Evolutionary conservation across 768 basidiomycete species (phyloP).

Genomic region (Lactarius quietus): DNA sequence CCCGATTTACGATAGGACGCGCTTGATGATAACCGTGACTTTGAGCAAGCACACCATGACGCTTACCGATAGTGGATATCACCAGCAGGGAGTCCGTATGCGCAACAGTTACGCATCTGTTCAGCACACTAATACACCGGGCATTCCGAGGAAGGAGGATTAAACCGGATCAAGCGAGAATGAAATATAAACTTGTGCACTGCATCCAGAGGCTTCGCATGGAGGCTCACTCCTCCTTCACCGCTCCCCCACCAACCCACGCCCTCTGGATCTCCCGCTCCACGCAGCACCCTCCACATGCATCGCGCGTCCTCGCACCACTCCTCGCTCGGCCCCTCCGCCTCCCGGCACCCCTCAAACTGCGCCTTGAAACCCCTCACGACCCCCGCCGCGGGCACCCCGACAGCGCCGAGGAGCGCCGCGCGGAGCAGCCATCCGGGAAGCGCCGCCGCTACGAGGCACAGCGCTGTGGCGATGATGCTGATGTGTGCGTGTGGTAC

Average conservation of each 20-base stretch:
- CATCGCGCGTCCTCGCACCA: constrained; percentile 19
- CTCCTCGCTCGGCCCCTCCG: constrained; percentile 1
- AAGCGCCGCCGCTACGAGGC: not conserved
- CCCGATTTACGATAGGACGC: no score
- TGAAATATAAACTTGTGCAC: no score
- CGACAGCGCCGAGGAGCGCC: not conserved
- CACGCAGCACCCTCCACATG: constrained; percentile 21
- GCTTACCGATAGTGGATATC: no score
- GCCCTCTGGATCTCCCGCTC: constrained; percentile 14
- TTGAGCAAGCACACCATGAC: no score
- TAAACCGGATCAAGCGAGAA: no score
- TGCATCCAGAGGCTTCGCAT: no score
- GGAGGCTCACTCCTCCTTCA: constrained; percentile 12
- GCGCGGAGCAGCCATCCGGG: constrained; percentile 3
- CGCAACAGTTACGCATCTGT: no score
- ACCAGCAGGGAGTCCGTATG: no score
- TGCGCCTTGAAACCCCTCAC: constrained; percentile 11
- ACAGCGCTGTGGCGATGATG: constrained; percentile 17
- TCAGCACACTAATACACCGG: no score
- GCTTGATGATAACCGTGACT: no score
- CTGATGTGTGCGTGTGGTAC: constrained; percentile 20
- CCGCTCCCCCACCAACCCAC: not conserved
- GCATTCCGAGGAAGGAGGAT: no score
- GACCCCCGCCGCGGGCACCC: constrained; percentile 3
- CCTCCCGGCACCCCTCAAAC: not conserved